Percentiles rank a stretch among this genome's conserved stretches.
These are phyloP conservation scores for Lasiodiplodia citricola DNA, from an alignment of 2,329 filamentous ascomycete species.

Conservation along the genomic window DNA sequence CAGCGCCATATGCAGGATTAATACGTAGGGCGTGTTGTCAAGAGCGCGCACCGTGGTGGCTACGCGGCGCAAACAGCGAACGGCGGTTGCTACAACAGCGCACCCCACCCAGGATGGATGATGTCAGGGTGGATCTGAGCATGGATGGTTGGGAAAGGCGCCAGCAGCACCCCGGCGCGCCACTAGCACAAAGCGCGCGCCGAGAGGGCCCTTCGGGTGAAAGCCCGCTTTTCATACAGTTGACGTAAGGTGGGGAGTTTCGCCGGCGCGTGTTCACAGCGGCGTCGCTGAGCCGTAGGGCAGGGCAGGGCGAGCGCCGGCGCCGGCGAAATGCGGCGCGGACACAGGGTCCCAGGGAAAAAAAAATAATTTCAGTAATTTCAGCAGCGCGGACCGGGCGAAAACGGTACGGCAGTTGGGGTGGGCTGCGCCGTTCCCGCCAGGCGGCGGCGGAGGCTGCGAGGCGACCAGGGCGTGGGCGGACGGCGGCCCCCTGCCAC, in stretches of 20 bases:
- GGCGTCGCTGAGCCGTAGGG: background rate
- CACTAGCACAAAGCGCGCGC: slow-evolving; percentile 18
- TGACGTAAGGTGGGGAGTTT: slow-evolving; percentile 22
- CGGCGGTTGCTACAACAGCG: slow-evolving; percentile 12
- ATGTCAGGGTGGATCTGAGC: slow-evolving; percentile 26
- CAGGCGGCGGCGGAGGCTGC: slow-evolving; percentile 16
- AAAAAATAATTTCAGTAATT: background rate
- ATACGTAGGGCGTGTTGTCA: background rate
- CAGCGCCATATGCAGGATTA: slow-evolving; percentile 25
- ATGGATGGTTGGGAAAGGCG: slow-evolving; percentile 19
- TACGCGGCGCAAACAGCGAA: slow-evolving; percentile 15
- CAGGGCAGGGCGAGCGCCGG: background rate
- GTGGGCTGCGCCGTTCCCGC: background rate
- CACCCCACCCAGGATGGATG: slow-evolving; percentile 19
- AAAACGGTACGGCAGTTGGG: slow-evolving; percentile 20
- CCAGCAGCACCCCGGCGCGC: slow-evolving; percentile 12
- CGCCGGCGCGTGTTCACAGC: slow-evolving; percentile 1
- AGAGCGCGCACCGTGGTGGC: slow-evolving; percentile 5
- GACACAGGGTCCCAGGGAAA: background rate
- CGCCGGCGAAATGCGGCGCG: background rate
- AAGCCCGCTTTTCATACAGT: slow-evolving; percentile 24
- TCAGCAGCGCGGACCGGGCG: background rate
- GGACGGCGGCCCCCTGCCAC: slow-evolving; percentile 12
- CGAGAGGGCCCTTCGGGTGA: slow-evolving; percentile 11
- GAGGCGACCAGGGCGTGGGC: background rate